Conservation (phyloP, 352 stramenopile genomes). For the Phytophthora lateralis region DNA sequence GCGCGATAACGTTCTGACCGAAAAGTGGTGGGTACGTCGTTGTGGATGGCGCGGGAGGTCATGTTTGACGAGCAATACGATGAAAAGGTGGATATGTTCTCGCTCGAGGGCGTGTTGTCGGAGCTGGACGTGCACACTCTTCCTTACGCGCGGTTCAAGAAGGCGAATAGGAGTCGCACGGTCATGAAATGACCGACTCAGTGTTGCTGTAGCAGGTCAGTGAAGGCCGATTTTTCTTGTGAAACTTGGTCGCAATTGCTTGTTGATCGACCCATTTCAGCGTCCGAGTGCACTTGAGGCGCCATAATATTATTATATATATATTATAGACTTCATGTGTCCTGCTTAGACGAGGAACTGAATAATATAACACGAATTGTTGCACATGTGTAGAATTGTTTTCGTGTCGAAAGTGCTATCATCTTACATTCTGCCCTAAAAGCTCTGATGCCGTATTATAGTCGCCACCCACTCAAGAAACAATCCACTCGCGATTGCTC, state of each 20-base stretch:
- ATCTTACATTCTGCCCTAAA: too few relatives aligned
- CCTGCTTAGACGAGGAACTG: background rate
- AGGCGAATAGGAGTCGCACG: slow-evolving; percentile 2
- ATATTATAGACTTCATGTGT: slow-evolving; percentile 26
- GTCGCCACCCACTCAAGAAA: too few relatives aligned
- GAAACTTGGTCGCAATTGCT: slow-evolving; percentile 17
- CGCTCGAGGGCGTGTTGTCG: slow-evolving; percentile 11
- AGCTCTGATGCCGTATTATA: too few relatives aligned
- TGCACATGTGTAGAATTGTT: background rate
- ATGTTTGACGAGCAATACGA: slow-evolving; percentile 62
- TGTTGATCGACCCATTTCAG: slow-evolving; percentile 13
- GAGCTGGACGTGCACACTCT: background rate
- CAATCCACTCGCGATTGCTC: too few relatives aligned
- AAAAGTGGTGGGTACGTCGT: slow-evolving; percentile 43
- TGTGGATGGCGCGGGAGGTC: slow-evolving; percentile 65
- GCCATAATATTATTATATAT: too few relatives aligned
- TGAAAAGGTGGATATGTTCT: slow-evolving; percentile 63
- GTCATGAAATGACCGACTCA: slow-evolving; percentile 14
- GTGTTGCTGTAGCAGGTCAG: slow-evolving; percentile 5
- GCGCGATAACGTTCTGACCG: slow-evolving; percentile 30
- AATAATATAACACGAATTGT: background rate
- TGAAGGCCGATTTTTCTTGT: slow-evolving; percentile 25
- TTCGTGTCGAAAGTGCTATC: too few relatives aligned
- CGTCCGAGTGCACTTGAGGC: slow-evolving; percentile 23
- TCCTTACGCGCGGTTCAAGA: background rate